Conservation (phyloP, 1,284 basidiomycete genomes). For the Apiotrichum laibachii region DNA sequence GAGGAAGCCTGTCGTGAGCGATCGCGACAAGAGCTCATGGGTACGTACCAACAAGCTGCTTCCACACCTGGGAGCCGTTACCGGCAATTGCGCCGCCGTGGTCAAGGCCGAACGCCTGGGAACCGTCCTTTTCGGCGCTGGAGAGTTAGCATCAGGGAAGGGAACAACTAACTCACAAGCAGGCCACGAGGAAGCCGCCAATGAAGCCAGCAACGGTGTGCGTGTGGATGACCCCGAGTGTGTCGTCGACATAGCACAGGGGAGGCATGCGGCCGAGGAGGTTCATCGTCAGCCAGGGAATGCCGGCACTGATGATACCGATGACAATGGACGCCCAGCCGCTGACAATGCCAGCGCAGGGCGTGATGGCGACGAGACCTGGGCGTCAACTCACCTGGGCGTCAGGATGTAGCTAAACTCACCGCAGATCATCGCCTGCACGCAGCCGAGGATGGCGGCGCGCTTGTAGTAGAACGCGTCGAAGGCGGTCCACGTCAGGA, state of each 20-base stretch:
- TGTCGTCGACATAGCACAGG: slow-evolving; percentile 22
- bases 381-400: neutral
- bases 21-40: no score
- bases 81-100: slow-evolving; percentile 22
- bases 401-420: neutral
- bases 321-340: slow-evolving; percentile 27
- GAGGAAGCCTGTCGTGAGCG: slow-evolving; percentile 6
- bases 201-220: slow-evolving; percentile 18
- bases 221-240: slow-evolving; percentile 24
- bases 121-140: slow-evolving; percentile 19
- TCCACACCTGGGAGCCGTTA: slow-evolving; percentile 22
- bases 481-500: slow-evolving; percentile 18
- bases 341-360: slow-evolving; percentile 22
- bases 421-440: slow-evolving; percentile 19
- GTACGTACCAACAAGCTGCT: slow-evolving; percentile 20
- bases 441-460: slow-evolving; percentile 24
- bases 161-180: slow-evolving; percentile 8
- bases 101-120: slow-evolving; percentile 16
- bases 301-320: slow-evolving; percentile 21
- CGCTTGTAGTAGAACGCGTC: slow-evolving; percentile 23
- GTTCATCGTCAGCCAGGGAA: slow-evolving; percentile 27
- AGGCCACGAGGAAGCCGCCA: slow-evolving; percentile 21
- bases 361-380: slow-evolving; percentile 22
- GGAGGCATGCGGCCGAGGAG: slow-evolving; percentile 15
- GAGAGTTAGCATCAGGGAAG: neutral